These are phyloP conservation scores for Xerocomus amazonicus DNA, from an alignment of 1,284 basidiomycete genomes.

Conservation along the genomic window DNA sequence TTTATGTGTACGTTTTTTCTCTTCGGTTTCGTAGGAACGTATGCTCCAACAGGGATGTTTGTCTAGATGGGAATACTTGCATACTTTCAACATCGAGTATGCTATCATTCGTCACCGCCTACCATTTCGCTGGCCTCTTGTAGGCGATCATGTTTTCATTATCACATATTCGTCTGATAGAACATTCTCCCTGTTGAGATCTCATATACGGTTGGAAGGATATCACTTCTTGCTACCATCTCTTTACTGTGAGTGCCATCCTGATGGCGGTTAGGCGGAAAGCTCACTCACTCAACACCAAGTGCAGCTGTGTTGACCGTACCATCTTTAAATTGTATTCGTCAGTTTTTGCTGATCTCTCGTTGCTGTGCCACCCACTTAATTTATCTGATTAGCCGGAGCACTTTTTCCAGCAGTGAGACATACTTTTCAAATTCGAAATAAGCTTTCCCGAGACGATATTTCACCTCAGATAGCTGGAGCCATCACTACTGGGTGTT, in stretches of 20 bases:
- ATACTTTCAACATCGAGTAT: slow-evolving; percentile 15
- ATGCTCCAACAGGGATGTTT: neutral
- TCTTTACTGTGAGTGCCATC: slow-evolving; percentile 12
- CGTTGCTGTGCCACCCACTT: neutral
- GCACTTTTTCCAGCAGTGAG: neutral
- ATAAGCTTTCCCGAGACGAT: neutral
- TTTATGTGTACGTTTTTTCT: slow-evolving; percentile 9
- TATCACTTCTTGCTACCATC: slow-evolving; percentile 9
- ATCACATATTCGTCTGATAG: neutral
- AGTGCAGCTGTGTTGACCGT: slow-evolving; percentile 7
- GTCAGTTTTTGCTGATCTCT: slow-evolving; percentile 8
- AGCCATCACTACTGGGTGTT: slow-evolving; percentile 12
- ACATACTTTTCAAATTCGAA: neutral
- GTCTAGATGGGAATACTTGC: slow-evolving; percentile 25
- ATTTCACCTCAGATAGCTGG: slow-evolving; percentile 2
- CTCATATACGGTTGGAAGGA: slow-evolving; percentile 20
- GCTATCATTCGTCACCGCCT: slow-evolving; percentile 18
- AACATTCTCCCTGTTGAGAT: slow-evolving; percentile 8
- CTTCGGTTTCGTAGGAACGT: slow-evolving; percentile 7
- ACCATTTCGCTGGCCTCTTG: slow-evolving; percentile 21
- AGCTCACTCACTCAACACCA: neutral
- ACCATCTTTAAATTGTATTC: slow-evolving; percentile 8
- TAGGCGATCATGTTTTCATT: slow-evolving; percentile 3
- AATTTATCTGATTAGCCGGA: slow-evolving; percentile 8
- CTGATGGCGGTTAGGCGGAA: neutral